These are phyloP conservation scores for Coemansia sp. DNA, from an alignment of 192 early-diverging fungal species.

Conservation along the genomic window DNA sequence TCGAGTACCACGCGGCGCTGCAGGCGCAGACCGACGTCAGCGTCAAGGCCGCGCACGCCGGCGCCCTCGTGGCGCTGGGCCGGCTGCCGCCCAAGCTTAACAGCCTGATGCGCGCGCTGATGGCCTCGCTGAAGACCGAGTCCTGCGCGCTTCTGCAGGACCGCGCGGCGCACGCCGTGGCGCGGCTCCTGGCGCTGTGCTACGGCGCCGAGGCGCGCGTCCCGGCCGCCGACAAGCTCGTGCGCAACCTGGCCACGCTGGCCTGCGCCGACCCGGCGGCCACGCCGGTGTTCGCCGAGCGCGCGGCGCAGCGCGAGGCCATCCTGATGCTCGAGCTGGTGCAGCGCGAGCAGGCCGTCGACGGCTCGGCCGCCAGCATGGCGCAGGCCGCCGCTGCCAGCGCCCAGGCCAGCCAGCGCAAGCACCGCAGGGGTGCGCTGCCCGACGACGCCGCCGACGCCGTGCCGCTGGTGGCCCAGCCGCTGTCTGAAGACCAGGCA, in stretches of 20 bases:
- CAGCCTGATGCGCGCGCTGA: conserved; percentile 79
- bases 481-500: conserved; percentile 40
- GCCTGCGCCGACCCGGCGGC: conserved; percentile 77
- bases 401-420: conserved; percentile 40
- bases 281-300: conserved; percentile 62
- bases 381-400: conserved; percentile 37
- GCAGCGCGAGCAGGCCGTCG: conserved; percentile 30
- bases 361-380: conserved; percentile 29
- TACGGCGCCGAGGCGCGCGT: conserved; percentile 10
- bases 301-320: conserved; percentile 21
- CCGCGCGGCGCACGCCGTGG: conserved; percentile 57
- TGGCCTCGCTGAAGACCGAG: conserved; percentile 79
- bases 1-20: conserved; percentile 65
- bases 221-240: conserved; percentile 77
- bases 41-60: conserved; percentile 63
- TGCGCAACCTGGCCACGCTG: conserved; percentile 82
- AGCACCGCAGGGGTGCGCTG: conserved; percentile 15
- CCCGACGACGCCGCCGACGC: conserved; percentile 9
- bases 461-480: conserved; percentile 22
- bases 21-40: conserved; percentile 65
- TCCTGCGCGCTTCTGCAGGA: conserved; percentile 54
- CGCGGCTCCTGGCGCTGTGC: conserved; percentile 43
- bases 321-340: conserved; percentile 47
- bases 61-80: conserved; percentile 76
- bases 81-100: conserved; percentile 79